Base-by-base conservation (phyloP, 1,284 basidiomycete species). In the Pterulicium gracile region DNA sequence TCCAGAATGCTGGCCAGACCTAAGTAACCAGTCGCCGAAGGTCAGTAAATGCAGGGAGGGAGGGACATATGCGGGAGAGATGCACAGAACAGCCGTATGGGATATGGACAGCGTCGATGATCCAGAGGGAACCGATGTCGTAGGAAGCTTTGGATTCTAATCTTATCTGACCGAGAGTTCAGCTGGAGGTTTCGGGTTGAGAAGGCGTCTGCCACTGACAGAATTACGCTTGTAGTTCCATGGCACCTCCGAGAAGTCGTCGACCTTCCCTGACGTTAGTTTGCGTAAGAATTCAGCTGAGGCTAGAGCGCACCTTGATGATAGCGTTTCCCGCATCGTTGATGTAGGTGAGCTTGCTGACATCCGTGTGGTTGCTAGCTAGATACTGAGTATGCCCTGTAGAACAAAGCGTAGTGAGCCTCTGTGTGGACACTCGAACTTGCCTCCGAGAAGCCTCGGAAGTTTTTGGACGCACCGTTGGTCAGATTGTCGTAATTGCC, bases 21-120 rank as follows among this genome's bases (percentile, higher is more conserved):
- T 72, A n/a, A 10, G 24, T 14, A 4, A 15, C 27, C 43, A 15
- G 12, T 36, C 32, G 21, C 40, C 46, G 45, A 42, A 7, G 18
- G 12, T 24, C 43, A 36, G 36, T 39, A 46, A 40, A 47, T 51
- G 49, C 34, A 53, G 35, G 12, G 45, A 49, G 2, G 46, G 27
- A 32, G 27, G 27, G 10, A 32, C n/a, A n/a, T n/a, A n/a, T n/a
- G n/a, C n/a, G 40, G 24, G 32, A 32, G 15, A 42, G 24, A 60
- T 66, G 51, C 50, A 81, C 81, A 5, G 79, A 81, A 55, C 82
- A 85, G 3, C 82, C 81, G 44, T 65, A 77, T 0, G 80, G 79
- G 42, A 81, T 54, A 54, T 81, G 79, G 4, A 70, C 49, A 1
- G 65, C 68, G 55, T 83, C 79, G 43, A 80, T 65, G 10, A 81